Base-by-base conservation (phyloP, 129 eudicot genomes). In the Tanacetum coccineum region DNA sequence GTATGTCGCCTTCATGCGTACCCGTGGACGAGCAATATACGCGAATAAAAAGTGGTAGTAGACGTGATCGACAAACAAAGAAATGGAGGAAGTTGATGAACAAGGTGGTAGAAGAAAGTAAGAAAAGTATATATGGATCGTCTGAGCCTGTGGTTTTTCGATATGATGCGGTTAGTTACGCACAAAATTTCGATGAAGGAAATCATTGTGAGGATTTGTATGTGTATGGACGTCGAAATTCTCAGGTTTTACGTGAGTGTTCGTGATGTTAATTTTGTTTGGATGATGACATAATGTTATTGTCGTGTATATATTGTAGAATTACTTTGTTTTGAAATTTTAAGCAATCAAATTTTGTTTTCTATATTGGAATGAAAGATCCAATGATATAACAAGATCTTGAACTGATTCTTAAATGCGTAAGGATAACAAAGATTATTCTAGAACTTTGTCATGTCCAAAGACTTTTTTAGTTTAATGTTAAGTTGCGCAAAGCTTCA, bases 131-230 rank as follows among this genome's bases (percentile, higher is more conserved):
- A 3, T 79, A 68, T 30, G 79, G 78, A 22, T 71, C 85, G 11
- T 70, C 74, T n/a, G 79, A 68, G 63, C 80, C 86, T 9, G 14
- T 72, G 26, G 81, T 77, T 4, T 87, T 84, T 71, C 82, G 71
- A 8, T 87, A 87, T 64, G 95, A 87, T 72, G 91, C 86, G 4
- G 81, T 82, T 28, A 87, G 95, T 62, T 87, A 87, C 17, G 68
- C 95, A 0, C 95, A 79, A 66, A 87, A 87, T 48, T 87, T 84
- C 51, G 95, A 87, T 30, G 95, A 87, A 15, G 95, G 95, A 3
- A 60, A 49, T 61, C 20, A 12, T 4, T 42, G 56, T 49, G 70
- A 66, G 12, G 60, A 54, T 54, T 39, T 42, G 12, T 53, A 68
- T 68, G 13, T 32, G 13, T 68, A 55, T 61, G 62, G 54, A 68